These are phyloP conservation scores for Trichoderma sp. DNA, from an alignment of 2,329 filamentous ascomycete species.

Conservation along the genomic window DNA sequence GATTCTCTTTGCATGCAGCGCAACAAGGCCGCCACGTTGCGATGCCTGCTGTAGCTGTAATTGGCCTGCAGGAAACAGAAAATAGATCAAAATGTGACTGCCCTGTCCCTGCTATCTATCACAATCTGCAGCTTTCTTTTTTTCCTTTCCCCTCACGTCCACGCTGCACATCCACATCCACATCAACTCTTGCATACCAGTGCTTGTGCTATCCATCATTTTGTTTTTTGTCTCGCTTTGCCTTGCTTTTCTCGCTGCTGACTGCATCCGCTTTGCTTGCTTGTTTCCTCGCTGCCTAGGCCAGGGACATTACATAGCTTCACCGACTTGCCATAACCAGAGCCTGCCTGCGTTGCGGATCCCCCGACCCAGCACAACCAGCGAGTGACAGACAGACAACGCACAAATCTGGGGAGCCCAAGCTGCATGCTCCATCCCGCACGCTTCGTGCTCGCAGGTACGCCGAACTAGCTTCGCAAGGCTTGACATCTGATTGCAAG, in stretches of 20 bases:
- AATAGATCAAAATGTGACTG: neutral
- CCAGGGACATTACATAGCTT: neutral
- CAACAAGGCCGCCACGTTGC: neutral
- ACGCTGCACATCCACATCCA: neutral
- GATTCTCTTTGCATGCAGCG: neutral
- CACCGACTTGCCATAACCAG: neutral
- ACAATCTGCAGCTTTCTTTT: neutral
- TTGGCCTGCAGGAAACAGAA: neutral
- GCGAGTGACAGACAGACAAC: conserved; percentile 12
- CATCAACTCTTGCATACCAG: neutral
- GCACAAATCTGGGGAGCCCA: neutral
- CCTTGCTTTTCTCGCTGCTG: neutral
- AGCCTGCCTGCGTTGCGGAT: neutral
- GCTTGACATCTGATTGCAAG: neutral
- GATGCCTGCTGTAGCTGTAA: neutral
- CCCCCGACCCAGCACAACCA: neutral
- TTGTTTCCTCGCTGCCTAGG: neutral
- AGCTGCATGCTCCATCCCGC: neutral
- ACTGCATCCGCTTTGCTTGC: neutral
- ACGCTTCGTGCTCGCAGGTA: conserved; percentile 2
- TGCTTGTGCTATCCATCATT: neutral
- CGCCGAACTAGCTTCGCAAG: neutral
- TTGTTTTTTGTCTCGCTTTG: neutral
- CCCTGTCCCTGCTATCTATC: neutral
- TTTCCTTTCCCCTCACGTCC: neutral